Conservation (phyloP, 208 protist genomes). For the Crithidia brevicula region DNA sequence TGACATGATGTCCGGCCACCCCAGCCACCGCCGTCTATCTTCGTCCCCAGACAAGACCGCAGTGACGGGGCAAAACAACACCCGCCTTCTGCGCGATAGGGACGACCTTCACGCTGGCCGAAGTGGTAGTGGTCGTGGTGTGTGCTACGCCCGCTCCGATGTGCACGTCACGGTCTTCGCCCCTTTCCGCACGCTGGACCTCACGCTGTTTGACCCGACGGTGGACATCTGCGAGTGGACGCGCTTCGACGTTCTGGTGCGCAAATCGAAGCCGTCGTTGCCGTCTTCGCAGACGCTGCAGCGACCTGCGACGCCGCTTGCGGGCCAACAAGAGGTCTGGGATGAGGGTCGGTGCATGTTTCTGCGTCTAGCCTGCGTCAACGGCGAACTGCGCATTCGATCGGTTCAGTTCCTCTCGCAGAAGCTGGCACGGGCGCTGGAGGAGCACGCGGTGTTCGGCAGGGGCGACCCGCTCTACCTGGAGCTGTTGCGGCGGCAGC, state of each 20-base stretch:
- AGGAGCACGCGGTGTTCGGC: constrained; percentile 67
- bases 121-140: background rate
- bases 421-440: constrained; percentile 50
- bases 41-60: background rate
- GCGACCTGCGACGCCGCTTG: constrained; percentile 4
- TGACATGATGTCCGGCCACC: constrained; percentile 29
- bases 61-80: too few species aligned
- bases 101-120: background rate
- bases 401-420: constrained; percentile 67
- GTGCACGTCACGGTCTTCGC: constrained; percentile 60
- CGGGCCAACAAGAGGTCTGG: constrained; percentile 44
- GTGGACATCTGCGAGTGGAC: constrained; percentile 78
- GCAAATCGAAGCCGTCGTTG: constrained; percentile 34
- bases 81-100: too few species aligned
- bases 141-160: constrained; percentile 39
- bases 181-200: constrained; percentile 76
- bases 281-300: background rate
- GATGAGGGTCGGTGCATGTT: constrained; percentile 59
- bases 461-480: constrained; percentile 58
- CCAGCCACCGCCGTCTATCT: background rate
- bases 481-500: constrained; percentile 46
- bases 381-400: constrained; percentile 84
- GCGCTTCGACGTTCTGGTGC: constrained; percentile 74
- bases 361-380: constrained; percentile 70
- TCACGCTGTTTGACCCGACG: constrained; percentile 51